phyloP scores from a whole-genome alignment of 2,329 filamentous ascomycete species.

The Phaeosphaeria sp. region DNA sequence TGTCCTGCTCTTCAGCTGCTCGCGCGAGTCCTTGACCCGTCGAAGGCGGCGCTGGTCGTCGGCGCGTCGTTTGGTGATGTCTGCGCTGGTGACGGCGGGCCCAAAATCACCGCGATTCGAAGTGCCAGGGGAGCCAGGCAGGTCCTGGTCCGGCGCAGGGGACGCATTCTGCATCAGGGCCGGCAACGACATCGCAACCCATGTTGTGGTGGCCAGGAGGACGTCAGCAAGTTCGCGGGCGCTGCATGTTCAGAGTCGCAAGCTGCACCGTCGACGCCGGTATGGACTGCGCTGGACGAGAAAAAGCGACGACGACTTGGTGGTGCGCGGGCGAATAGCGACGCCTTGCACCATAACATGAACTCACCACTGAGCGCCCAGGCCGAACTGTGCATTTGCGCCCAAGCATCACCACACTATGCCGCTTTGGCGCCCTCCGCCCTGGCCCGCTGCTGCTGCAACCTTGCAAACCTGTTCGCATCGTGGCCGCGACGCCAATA shows the following conservation, averaged over 20 bases:
- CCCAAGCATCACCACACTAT: background rate
- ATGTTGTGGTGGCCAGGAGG: constrained; percentile 33
- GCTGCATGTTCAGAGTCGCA: constrained; percentile 11
- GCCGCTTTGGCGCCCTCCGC: background rate
- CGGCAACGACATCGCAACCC: constrained; percentile 46
- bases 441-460: background rate
- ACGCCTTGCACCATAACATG: constrained; percentile 32
- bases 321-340: too few relatives aligned
- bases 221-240: constrained; percentile 24
- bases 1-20: constrained; percentile 44
- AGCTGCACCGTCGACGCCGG: constrained; percentile 34
- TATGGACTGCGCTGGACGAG: constrained; percentile 8
- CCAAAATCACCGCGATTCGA: constrained; percentile 33
- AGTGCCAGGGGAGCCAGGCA: constrained; percentile 32
- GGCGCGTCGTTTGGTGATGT: constrained; percentile 36
- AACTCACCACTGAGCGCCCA: constrained; percentile 24
- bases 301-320: constrained; percentile 13
- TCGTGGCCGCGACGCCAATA: background rate
- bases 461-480: background rate
- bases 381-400: background rate
- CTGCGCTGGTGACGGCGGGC: constrained; percentile 34
- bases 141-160: constrained; percentile 22
- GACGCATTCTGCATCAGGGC: constrained; percentile 39
- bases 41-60: constrained; percentile 42
- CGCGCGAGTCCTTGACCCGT: constrained; percentile 46